Conservation (phyloP, 176 grass and related monocot species). For the Poa annua region DNA sequence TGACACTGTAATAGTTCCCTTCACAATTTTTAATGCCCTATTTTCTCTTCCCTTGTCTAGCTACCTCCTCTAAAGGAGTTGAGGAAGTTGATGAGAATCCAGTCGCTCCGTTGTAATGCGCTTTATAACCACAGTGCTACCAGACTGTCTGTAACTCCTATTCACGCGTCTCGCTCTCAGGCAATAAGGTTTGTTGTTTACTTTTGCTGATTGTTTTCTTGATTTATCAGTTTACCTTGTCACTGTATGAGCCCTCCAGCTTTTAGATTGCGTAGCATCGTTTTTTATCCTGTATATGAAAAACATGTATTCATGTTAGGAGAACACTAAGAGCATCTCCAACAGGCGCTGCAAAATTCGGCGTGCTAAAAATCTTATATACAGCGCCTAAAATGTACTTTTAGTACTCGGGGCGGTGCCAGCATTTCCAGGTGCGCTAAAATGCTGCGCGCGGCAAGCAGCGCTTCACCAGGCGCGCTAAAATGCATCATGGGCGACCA, state of each 20-base stretch:
- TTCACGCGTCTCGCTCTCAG: conserved; percentile 85
- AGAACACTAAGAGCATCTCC: not conserved
- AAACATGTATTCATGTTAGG: not conserved
- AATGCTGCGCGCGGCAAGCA: too few species aligned
- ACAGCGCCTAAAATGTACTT: too few species aligned
- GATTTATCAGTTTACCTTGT: conserved; percentile 14
- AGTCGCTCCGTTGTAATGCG: conserved; percentile 74
- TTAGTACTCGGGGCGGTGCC: too few species aligned
- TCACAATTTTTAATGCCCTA: not conserved
- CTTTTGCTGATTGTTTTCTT: conserved; percentile 1
- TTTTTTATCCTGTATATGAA: conserved; percentile 32
- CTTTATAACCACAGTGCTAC: conserved; percentile 69
- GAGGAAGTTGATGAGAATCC: conserved; percentile 78
- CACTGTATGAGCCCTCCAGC: not conserved
- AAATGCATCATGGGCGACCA: too few species aligned
- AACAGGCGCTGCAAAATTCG: too few species aligned
- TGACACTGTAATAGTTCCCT: conserved; percentile 4
- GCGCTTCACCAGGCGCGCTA: too few species aligned
- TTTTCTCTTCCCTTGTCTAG: conserved; percentile 42
- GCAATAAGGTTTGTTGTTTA: conserved; percentile 62
- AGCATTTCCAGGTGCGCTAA: too few species aligned
- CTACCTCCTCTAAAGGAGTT: conserved; percentile 65
- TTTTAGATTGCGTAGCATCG: not conserved
- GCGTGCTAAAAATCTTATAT: too few species aligned
- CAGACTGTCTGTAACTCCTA: conserved; percentile 75